phyloP scores from a whole-genome alignment of 2,329 filamentous ascomycete genomes.

The Aspergillus thermomutatus region DNA sequence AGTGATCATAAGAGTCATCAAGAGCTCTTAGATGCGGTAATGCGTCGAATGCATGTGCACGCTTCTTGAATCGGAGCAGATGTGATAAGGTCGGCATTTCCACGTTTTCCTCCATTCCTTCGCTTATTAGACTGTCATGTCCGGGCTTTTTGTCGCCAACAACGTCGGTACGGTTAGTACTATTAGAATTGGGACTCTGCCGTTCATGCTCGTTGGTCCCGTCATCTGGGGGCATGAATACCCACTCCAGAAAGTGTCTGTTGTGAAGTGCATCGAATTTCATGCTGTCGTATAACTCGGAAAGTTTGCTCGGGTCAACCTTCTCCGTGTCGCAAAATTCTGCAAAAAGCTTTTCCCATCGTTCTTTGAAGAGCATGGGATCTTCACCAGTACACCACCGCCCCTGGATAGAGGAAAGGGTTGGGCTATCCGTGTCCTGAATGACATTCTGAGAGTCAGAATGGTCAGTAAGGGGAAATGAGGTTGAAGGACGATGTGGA shows the following conservation, averaged over 20 bases:
- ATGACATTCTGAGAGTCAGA: constrained; percentile 12
- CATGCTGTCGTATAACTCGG: constrained; percentile 98
- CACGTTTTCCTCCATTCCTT: constrained; percentile 28
- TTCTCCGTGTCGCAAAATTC: constrained; percentile 98
- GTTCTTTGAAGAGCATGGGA: constrained; percentile 86
- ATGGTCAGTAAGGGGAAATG: not conserved
- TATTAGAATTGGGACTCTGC: constrained; percentile 26
- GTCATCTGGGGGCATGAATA: constrained; percentile 80
- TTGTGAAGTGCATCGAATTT: constrained; percentile 99
- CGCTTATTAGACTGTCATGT: constrained; percentile 17
- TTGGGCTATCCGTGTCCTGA: constrained; percentile 43
- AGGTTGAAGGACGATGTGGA: constrained; percentile 2
- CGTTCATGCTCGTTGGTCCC: constrained; percentile 69
- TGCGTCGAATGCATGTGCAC: constrained; percentile 46
- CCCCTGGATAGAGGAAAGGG: constrained; percentile 71
- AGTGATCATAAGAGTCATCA: constrained; percentile 61
- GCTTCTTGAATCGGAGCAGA: constrained; percentile 50
- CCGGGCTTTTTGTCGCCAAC: constrained; percentile 17
- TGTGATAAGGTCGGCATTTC: constrained; percentile 36
- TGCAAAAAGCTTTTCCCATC: constrained; percentile 96
- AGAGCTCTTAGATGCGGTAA: constrained; percentile 43
- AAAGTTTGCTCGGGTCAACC: constrained; percentile 97
- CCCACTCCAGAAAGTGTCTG: constrained; percentile 92
- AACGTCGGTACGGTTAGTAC: constrained; percentile 17
- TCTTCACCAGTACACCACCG: constrained; percentile 98